Evolutionary conservation across 306 rosid genomes (phyloP).

Genomic region (Vachellia pachyceras): DNA sequence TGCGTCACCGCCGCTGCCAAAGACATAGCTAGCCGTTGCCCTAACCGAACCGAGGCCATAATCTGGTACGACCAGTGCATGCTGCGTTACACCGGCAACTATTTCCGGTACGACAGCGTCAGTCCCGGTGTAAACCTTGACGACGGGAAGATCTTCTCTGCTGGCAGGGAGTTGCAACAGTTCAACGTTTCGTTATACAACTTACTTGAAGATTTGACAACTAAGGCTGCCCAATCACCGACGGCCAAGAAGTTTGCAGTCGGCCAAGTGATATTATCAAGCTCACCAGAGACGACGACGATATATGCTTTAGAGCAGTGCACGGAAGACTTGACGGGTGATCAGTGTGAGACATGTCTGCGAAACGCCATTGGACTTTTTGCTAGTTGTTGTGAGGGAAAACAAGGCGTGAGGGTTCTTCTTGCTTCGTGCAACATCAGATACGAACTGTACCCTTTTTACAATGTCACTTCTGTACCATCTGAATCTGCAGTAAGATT

Average conservation of each 20-base stretch:
- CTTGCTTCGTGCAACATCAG: slow-evolving; percentile 45
- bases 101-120: slow-evolving; percentile 4
- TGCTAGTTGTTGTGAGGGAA: slow-evolving; percentile 42
- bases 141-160: neutral
- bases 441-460: slow-evolving; percentile 45
- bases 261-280: neutral
- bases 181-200: slow-evolving; percentile 13
- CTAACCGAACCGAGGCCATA: neutral
- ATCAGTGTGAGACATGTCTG: slow-evolving; percentile 38
- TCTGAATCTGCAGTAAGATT: neutral
- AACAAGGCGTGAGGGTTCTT: slow-evolving; percentile 41
- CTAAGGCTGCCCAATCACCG: neutral
- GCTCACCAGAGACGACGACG: neutral
- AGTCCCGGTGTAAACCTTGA: neutral
- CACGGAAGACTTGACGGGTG: neutral
- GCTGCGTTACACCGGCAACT: neutral
- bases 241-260: slow-evolving; percentile 32
- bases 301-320: slow-evolving; percentile 38
- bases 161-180: neutral
- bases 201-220: neutral
- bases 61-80: slow-evolving; percentile 4
- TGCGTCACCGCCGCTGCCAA: neutral
- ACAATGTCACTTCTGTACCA: slow-evolving; percentile 1
- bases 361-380: slow-evolving; percentile 32
- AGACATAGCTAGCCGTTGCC: neutral